Conservation (phyloP, 495 filamentous ascomycete genomes). For the Oidiodendron maius region DNA sequence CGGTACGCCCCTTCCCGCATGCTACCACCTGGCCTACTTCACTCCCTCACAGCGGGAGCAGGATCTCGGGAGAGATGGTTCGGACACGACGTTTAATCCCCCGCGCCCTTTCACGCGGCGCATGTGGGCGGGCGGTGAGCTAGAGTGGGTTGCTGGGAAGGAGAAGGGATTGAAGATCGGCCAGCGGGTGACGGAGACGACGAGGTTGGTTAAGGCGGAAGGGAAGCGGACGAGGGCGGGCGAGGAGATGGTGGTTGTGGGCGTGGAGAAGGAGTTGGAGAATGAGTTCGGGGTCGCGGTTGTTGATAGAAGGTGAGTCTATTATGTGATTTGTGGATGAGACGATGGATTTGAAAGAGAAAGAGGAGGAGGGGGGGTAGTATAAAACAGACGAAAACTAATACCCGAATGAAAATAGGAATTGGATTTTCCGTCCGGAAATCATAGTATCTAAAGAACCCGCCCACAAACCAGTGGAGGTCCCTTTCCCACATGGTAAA, state of each 20-base stretch:
- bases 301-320: constrained; percentile 42
- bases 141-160: constrained; percentile 36
- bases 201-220: constrained; percentile 42
- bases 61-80: constrained; percentile 53
- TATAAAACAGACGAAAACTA: too few relatives aligned
- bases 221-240: constrained; percentile 47
- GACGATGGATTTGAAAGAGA: neutral
- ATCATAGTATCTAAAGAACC: constrained; percentile 22
- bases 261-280: constrained; percentile 54
- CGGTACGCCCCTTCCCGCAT: constrained; percentile 45
- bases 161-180: constrained; percentile 43
- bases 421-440: constrained; percentile 54
- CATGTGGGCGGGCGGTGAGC: constrained; percentile 65
- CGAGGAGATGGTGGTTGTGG: constrained; percentile 59
- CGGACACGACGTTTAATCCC: constrained; percentile 54
- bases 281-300: constrained; percentile 45
- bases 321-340: neutral
- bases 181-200: constrained; percentile 50
- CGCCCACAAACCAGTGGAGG: constrained; percentile 16
- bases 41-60: constrained; percentile 44
- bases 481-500: constrained; percentile 27
- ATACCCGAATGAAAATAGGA: constrained; percentile 32
- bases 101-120: constrained; percentile 53
- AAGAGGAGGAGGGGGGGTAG: too few relatives aligned
- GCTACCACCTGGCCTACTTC: constrained; percentile 58